phyloP scores from a whole-genome alignment of 352 stramenopile genomes.

The Aphanomyces euteiches region DNA sequence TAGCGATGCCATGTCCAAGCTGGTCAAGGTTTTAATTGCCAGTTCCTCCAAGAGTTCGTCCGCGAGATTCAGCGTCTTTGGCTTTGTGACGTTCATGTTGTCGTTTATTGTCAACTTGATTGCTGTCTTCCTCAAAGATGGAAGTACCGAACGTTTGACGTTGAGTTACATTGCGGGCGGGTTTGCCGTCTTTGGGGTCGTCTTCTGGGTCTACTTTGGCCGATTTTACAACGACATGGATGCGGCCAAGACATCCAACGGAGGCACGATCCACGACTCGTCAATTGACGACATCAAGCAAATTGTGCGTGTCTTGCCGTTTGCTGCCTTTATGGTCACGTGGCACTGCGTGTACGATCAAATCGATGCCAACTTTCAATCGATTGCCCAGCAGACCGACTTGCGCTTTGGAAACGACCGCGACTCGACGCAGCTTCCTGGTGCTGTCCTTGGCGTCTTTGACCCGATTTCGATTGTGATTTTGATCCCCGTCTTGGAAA shows the following conservation, averaged over 20 bases:
- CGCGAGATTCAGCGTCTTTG: constrained; percentile 41
- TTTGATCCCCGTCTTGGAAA: constrained; percentile 42
- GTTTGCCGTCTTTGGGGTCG: constrained; percentile 37
- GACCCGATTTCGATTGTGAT: constrained; percentile 45
- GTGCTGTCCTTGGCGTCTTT: constrained; percentile 49
- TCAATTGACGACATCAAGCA: constrained; percentile 52
- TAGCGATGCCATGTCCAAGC: constrained; percentile 43
- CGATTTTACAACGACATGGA: constrained; percentile 49
- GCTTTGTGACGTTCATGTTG: constrained; percentile 39
- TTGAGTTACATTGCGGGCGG: constrained; percentile 54
- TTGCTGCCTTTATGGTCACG: constrained; percentile 56
- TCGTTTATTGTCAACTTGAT: constrained; percentile 55
- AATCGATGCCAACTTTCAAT: constrained; percentile 61
- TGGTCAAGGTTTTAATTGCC: constrained; percentile 43
- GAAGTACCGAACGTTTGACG: constrained; percentile 39
- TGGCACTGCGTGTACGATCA: constrained; percentile 65
- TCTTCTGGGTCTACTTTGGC: constrained; percentile 52
- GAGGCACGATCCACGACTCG: constrained; percentile 42
- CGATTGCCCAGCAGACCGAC: constrained; percentile 66
- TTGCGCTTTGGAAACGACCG: constrained; percentile 43
- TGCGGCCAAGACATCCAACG: constrained; percentile 39
- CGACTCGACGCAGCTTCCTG: constrained; percentile 50
- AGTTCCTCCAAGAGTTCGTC: constrained; percentile 35
- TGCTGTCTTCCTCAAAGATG: constrained; percentile 45
- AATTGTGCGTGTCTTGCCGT: constrained; percentile 50